Base-by-base conservation (phyloP, 495 filamentous ascomycete species). In the Aspergillus saccharolyticus region DNA sequence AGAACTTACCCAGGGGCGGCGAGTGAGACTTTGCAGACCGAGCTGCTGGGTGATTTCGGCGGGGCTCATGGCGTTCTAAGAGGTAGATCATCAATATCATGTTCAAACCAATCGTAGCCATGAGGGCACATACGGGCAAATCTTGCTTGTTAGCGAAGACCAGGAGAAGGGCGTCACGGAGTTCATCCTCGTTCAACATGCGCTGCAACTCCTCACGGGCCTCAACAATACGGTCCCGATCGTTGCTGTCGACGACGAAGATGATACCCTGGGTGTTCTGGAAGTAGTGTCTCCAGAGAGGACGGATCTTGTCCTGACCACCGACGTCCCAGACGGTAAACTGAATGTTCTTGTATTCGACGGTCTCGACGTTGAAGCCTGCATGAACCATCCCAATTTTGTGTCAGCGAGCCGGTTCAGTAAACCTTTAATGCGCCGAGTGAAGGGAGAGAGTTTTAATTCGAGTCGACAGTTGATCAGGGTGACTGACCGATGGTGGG, bases 81-180 rank as follows among this genome's bases (percentile, higher is more conserved):
- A 15, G 21, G 10, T n/a, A 45, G 18, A 47, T 62, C 33, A 43
- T 57, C 39, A 56, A 24, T 59, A 58, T 59, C 17, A 49, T 17
- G 12, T 6, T n/a, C 15, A 14, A 8, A 14, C 30, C 15, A 49
- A 16, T 22, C 42, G 21, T 20, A 52, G 17, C 7, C 24, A 22
- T 45, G 30, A 47, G n/a, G 48, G 30, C 56, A 44, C 91, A 73
- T 81, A 96, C 93, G 48, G 94, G 94, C 80, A 99, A 77, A 96
- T 99, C 94, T 82, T 99, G 94, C 83, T 99, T 99, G 89, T 99
- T 99, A 81, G 94, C 94, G 69, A 99, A 99, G 62, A 99, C 95
- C 74, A 99, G 78, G 65, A 99, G 87, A 66, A 96, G 85, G 64
- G 94, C 94, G 79, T 99, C 94, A 70, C 94, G 85, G 68, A 99